Evolutionary conservation across 73 alveolate genomes (phyloP).

Genomic region (Tetrahymena borealis): DNA sequence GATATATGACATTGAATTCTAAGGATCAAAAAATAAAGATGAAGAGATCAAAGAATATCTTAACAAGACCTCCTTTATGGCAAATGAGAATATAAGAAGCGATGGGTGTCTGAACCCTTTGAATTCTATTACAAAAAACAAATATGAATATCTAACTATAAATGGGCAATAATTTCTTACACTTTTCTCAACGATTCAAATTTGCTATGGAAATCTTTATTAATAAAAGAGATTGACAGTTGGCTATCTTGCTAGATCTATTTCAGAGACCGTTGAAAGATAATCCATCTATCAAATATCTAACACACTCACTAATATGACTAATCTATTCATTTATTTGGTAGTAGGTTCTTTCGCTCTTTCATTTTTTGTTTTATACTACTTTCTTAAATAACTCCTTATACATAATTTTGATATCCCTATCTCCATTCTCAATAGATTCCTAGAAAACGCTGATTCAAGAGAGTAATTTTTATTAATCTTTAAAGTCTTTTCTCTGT

Average conservation of each 20-base stretch:
- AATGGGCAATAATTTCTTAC: neutral
- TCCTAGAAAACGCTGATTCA: neutral
- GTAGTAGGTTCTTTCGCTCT: neutral
- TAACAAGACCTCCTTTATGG: neutral
- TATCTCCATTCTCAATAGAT: neutral
- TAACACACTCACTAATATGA: neutral
- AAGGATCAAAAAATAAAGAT: neutral
- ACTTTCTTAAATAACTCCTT: neutral
- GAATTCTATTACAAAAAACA: neutral
- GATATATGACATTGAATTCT: neutral
- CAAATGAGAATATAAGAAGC: neutral
- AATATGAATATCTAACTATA: neutral
- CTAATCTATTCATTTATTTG: neutral
- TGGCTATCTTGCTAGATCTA: neutral
- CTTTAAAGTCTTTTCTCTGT: no score
- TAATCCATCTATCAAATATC: neutral
- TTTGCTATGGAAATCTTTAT: neutral
- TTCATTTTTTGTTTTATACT: neutral
- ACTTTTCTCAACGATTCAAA: neutral
- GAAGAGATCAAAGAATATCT: neutral
- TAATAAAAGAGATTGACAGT: neutral
- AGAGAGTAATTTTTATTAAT: neutral
- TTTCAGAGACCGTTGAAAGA: neutral
- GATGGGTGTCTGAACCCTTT: neutral
- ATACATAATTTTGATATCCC: neutral